Percentiles rank a stretch among this genome's conserved stretches.
phyloP scores from a whole-genome alignment of 495 filamentous ascomycete genomes.

The Neurospora sp. region DNA sequence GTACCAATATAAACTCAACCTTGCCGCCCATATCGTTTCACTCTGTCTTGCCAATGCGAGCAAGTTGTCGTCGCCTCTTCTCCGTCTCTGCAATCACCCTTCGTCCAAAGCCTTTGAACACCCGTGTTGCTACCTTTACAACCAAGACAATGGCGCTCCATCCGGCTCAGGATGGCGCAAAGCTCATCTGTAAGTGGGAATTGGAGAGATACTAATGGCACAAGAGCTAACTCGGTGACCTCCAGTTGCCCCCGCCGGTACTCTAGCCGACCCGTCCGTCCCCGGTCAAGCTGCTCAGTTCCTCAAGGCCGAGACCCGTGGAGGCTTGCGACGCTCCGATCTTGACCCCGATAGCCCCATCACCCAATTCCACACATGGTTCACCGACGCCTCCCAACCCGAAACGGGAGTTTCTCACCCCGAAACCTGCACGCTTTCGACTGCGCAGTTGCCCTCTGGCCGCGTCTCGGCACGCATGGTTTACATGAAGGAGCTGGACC shows the following conservation, averaged over 20 bases:
- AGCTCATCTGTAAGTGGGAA: slow-evolving; percentile 40
- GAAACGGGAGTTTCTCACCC: slow-evolving; percentile 51
- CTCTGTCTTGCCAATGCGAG: not conserved
- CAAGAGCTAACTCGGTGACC: slow-evolving; percentile 31
- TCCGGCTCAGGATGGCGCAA: slow-evolving; percentile 27
- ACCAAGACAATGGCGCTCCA: slow-evolving; percentile 36
- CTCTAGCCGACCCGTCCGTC: slow-evolving; percentile 7
- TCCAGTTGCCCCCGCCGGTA: slow-evolving; percentile 32
- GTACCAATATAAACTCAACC: not conserved
- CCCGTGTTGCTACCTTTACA: not conserved
- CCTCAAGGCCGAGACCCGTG: slow-evolving; percentile 29
- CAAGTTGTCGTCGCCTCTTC: not conserved
- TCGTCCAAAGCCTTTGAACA: not conserved
- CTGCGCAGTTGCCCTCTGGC: slow-evolving; percentile 75
- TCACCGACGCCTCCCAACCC: slow-evolving; percentile 51
- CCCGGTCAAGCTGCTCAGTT: slow-evolving; percentile 53
- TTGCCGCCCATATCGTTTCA: not conserved
- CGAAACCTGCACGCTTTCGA: slow-evolving; percentile 71
- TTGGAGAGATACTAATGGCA: not conserved
- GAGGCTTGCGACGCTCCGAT: slow-evolving; percentile 40
- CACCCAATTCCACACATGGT: slow-evolving; percentile 82
- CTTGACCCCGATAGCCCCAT: slow-evolving; percentile 50
- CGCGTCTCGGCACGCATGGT: slow-evolving; percentile 75
- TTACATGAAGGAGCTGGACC: slow-evolving; percentile 81
- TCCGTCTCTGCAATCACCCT: slow-evolving; percentile 1